Evolutionary conservation across 2,329 filamentous ascomycete genomes (phyloP).

Genomic region (Ophiosphaerella korrae): DNA sequence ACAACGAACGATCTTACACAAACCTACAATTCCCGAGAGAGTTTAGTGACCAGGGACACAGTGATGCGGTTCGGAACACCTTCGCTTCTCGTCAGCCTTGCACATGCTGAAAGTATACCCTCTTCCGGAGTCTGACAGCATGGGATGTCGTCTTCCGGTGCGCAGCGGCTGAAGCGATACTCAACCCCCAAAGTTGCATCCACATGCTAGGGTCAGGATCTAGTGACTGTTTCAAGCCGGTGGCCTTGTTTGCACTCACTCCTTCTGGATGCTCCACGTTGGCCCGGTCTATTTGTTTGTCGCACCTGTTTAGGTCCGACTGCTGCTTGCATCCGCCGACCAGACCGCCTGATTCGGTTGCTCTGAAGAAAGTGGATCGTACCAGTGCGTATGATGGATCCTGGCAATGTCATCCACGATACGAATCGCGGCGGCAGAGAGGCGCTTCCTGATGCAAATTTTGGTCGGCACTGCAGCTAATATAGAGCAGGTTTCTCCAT

Average conservation of each 20-base stretch:
- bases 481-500: slow-evolving; percentile 28
- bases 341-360: slow-evolving; percentile 4
- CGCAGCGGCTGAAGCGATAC: slow-evolving; percentile 18
- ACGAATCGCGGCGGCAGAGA: slow-evolving; percentile 16
- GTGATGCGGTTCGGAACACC: slow-evolving; percentile 11
- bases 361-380: neutral
- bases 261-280: slow-evolving; percentile 18
- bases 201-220: slow-evolving; percentile 1
- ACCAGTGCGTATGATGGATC: slow-evolving; percentile 7
- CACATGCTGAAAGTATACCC: no score
- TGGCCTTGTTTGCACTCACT: slow-evolving; percentile 20
- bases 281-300: slow-evolving; percentile 14
- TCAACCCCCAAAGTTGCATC: slow-evolving; percentile 12
- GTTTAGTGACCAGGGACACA: slow-evolving; percentile 7
- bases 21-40: slow-evolving; percentile 2
- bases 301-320: slow-evolving; percentile 19
- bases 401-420: slow-evolving; percentile 10
- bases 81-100: no score
- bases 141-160: slow-evolving; percentile 19
- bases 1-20: neutral
- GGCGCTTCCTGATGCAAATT: slow-evolving; percentile 24
- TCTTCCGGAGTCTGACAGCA: slow-evolving; percentile 4
- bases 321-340: slow-evolving; percentile 11
- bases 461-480: slow-evolving; percentile 24
- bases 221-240: slow-evolving; percentile 24